Evolutionary conservation across 352 stramenopile genomes (phyloP).

Genomic region (Phytophthora hibernalis): DNA sequence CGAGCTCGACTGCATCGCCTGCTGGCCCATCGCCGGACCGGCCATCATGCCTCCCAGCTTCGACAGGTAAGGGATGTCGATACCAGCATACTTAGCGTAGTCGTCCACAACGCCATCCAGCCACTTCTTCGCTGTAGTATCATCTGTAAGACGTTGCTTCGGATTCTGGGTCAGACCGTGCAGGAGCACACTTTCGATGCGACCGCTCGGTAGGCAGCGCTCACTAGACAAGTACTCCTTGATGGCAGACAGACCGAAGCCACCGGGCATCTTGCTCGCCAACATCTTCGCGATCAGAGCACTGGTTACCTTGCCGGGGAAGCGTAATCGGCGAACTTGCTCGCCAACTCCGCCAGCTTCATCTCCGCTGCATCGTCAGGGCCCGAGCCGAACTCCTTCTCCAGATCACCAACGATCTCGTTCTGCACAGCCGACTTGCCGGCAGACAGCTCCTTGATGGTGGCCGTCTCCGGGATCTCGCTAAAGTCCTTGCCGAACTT

Average conservation of each 20-base stretch:
- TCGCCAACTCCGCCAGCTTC: constrained; percentile 73
- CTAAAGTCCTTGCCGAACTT: constrained; percentile 82
- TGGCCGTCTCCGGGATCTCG: constrained; percentile 69
- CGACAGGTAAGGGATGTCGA: constrained; percentile 66
- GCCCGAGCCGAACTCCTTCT: constrained; percentile 84
- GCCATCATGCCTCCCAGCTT: constrained; percentile 48
- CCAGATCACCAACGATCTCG: constrained; percentile 87
- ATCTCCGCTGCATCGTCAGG: constrained; percentile 80
- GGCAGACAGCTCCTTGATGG: constrained; percentile 71
- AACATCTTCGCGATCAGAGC: constrained; percentile 85
- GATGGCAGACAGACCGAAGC: constrained; percentile 78
- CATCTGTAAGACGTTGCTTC: constrained; percentile 70
- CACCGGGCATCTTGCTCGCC: constrained; percentile 81
- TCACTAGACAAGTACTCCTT: constrained; percentile 76
- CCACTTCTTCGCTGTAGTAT: constrained; percentile 78
- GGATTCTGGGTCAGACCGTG: constrained; percentile 75
- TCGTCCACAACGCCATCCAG: constrained; percentile 81
- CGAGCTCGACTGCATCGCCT: constrained; percentile 35
- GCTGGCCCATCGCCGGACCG: constrained; percentile 39
- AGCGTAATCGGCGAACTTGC: constrained; percentile 72
- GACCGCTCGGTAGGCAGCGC: constrained; percentile 69
- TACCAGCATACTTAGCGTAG: constrained; percentile 64
- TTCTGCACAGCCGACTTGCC: constrained; percentile 66
- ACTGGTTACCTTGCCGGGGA: constrained; percentile 81
- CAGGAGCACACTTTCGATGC: constrained; percentile 83